Base-by-base conservation (phyloP, 2,329 filamentous ascomycete genomes). In the Microdochium nivale region DNA sequence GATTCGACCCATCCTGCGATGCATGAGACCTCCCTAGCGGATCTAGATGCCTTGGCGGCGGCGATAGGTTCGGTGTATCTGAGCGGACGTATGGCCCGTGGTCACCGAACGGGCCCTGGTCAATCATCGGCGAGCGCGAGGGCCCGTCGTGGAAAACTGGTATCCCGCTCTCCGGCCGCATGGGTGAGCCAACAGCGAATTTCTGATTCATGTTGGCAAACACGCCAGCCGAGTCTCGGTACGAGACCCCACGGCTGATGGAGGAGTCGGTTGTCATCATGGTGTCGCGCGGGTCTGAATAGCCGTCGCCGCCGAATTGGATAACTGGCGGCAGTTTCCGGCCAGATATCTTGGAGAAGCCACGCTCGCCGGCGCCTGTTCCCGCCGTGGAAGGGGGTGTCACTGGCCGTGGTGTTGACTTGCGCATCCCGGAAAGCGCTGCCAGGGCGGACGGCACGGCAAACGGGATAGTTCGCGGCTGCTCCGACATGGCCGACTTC, bases 141-240 rank as follows among this genome's bases (percentile, higher is more conserved):
- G 84, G 84, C n/a, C 84, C 80, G n/a, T 80, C 76, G 55, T 82
- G 75, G 62, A 83, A 76, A 30, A 83, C 70, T n/a, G 78, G 75
- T 3, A 83, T 68, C 10, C 81, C 80, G 60, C 80, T 83, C 51
- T 79, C 74, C 27, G 79, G 79, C 47, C 79, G 73, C 78, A 83
- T 83, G 5, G 79, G 78, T 9, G 73, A 69, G 19, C 79, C 80
- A 10, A 83, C 68, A 8, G 80, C 74, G 32, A 82, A 65, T 51
- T 72, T 72, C 44, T 62, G 68, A 10, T 67, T 62, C 10, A 59
- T 57, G 2, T 62, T 60, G 49, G 60, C 60, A 33, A 73, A 64
- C 51, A 70, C 76, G 24, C 71, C 70, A 51, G 74, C 70, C 3
- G 78, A 81, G 52, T 79, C 77, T 51, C 77, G 70, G 62, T 78